Conservation (phyloP, 2,329 filamentous ascomycete genomes). For the Elsinoe arachidis region DNA sequence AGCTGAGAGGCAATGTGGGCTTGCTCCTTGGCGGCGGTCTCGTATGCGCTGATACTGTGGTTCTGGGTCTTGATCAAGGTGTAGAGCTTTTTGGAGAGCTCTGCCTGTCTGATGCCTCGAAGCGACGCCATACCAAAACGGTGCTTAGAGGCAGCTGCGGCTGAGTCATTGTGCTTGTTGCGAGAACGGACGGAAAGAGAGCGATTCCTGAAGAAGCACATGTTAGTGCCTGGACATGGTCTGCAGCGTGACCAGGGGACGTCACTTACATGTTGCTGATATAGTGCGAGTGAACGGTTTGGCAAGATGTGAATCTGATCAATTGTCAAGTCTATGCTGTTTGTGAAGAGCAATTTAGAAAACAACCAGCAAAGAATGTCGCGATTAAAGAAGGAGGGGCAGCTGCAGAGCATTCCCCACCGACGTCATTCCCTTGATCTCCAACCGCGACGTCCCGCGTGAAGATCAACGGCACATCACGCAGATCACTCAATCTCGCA, state of each 20-base stretch:
- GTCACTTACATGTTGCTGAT: background rate
- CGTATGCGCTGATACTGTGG: constrained; percentile 74
- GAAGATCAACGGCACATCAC: constrained; percentile 8
- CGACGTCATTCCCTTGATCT: constrained; percentile 11
- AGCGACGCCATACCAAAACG: constrained; percentile 82
- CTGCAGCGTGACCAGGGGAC: background rate
- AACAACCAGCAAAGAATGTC: background rate
- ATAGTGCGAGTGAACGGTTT: background rate
- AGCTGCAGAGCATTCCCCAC: constrained; percentile 5
- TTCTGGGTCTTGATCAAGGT: constrained; percentile 94
- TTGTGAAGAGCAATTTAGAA: background rate
- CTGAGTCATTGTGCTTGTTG: constrained; percentile 40
- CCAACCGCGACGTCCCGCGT: background rate
- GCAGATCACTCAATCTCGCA: constrained; percentile 3
- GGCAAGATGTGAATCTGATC: background rate
- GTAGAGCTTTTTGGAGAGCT: constrained; percentile 81
- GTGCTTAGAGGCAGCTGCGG: constrained; percentile 45
- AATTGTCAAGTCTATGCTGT: background rate
- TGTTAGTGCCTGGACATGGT: background rate
- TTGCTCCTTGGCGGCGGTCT: constrained; percentile 76
- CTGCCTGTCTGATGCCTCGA: constrained; percentile 74
- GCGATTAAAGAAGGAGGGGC: constrained; percentile 3
- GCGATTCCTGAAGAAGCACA: constrained; percentile 33
- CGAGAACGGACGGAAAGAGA: constrained; percentile 65
- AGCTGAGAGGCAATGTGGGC: constrained; percentile 79